Base-by-base conservation (phyloP, 208 protist genomes). In the Hexamita inflata region DNA sequence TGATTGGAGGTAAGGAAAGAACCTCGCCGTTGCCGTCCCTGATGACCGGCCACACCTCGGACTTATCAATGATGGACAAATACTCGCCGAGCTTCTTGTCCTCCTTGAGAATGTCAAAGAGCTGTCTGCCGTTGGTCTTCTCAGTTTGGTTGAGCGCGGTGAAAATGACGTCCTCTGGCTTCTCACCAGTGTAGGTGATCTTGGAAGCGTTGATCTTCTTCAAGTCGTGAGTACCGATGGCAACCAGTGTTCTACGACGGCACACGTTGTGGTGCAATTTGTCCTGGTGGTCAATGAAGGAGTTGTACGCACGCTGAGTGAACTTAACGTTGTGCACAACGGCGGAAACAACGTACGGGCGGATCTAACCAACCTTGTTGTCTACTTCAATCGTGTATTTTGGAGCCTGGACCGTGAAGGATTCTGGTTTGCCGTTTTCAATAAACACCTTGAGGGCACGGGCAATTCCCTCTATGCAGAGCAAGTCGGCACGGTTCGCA, bases 211-310 rank as follows among this genome's bases (percentile, higher is more conserved):
- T 41, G 39, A 98, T 86, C 40, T 90, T 97, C 78, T 96, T 90
- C 45, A 99, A 82, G 85, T 99, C 96, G 82, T 99, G 96, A 24
- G 96, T 99, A 74, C 96, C 96, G 80, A 99, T 96, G 34, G 96
- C 95, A 35, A 95, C 95, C 0, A 98, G 83, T 2, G 88, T 92
- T 75, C 96, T 88, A 73, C 60, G 28, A 13, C 93, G 84, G 70
- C 92, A 92, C 62, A 98, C 89, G 58, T 96, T 97, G 41, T 90
- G 86, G 85, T 98, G 95, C 42, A 98, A 86, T 82, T 96, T 96
- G 40, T 98, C 94, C 86, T 97, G 92, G 62, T 95, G 89, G 79
- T 97, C 93, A 81, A 98, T 97, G 80, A 98, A 97, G 73, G 88
- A 92, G 59, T 94, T 86, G 82, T 97, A 97, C 58, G 81, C 87